Conservation (phyloP, 208 protist genomes). For the Tetramitus jugosus region DNA sequence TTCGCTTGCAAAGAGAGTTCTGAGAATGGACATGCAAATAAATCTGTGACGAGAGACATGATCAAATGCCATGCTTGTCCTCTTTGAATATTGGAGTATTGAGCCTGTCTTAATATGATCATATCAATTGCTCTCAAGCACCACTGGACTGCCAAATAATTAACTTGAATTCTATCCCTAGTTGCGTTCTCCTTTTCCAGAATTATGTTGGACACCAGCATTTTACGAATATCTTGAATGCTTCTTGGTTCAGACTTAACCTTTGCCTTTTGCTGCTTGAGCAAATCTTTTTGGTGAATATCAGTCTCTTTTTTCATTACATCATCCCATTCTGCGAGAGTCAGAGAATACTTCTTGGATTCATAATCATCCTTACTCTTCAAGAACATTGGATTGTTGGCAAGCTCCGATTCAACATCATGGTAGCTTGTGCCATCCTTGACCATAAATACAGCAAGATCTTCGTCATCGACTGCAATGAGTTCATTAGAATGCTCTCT, state of each 20-base stretch:
- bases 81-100: neutral
- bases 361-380: too few relatives aligned
- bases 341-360: neutral
- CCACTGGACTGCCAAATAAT: neutral
- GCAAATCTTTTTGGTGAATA: neutral
- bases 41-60: too few relatives aligned
- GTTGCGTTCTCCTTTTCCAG: neutral
- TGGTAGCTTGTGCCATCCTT: neutral
- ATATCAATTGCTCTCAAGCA: neutral
- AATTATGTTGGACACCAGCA: neutral
- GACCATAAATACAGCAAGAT: neutral
- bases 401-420: neutral
- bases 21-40: neutral
- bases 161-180: neutral
- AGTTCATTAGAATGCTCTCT: neutral
- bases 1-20: neutral
- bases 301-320: neutral
- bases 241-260: neutral
- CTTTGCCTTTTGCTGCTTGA: too few relatives aligned
- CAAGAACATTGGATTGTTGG: neutral
- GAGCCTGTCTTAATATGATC: neutral
- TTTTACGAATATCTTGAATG: conserved; percentile 12
- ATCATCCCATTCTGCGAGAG: conserved; percentile 4
- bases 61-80: neutral
- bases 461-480: neutral